These are phyloP conservation scores for Coniella vitis DNA, from an alignment of 2,329 filamentous ascomycete species.

Conservation along the genomic window DNA sequence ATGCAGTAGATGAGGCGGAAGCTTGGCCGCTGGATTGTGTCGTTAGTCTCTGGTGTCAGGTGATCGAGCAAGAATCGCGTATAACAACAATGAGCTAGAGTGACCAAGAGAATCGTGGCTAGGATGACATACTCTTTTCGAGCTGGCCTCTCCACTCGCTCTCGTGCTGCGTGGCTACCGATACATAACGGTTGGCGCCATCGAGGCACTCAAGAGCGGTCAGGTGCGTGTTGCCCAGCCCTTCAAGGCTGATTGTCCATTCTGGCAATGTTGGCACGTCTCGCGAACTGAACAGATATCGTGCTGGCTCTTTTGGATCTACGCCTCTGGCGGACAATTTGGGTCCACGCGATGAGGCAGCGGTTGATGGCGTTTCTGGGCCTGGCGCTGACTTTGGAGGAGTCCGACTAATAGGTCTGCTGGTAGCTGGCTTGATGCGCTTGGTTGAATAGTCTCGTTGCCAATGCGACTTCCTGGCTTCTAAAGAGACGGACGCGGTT, in stretches of 20 bases:
- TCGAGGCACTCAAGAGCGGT: conserved; percentile 20
- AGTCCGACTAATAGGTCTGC: not conserved
- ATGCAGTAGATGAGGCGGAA: conserved; percentile 27
- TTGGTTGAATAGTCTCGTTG: conserved; percentile 5
- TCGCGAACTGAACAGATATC: conserved; percentile 19
- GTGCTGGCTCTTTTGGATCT: not conserved
- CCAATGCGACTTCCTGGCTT: not conserved
- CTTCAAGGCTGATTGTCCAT: conserved; percentile 19
- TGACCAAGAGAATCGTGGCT: too few relatives aligned
- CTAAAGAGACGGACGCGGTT: not conserved
- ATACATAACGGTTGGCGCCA: conserved; percentile 21
- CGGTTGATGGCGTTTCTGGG: not conserved
- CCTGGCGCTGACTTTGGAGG: not conserved
- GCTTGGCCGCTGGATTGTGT: conserved; percentile 17
- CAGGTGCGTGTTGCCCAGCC: conserved; percentile 16
- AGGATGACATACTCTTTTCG: conserved; percentile 15
- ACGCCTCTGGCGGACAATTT: conserved; percentile 4
- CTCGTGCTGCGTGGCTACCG: conserved; percentile 19
- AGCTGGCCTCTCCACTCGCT: conserved; percentile 21
- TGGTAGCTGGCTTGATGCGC: not conserved
- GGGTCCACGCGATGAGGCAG: not conserved
- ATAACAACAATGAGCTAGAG: too few relatives aligned
- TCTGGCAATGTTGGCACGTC: conserved; percentile 24
- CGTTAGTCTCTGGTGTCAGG: not conserved
- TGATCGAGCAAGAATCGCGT: not conserved